Base-by-base conservation (phyloP, 495 filamentous ascomycete genomes). In the Penicillium waksmanii region DNA sequence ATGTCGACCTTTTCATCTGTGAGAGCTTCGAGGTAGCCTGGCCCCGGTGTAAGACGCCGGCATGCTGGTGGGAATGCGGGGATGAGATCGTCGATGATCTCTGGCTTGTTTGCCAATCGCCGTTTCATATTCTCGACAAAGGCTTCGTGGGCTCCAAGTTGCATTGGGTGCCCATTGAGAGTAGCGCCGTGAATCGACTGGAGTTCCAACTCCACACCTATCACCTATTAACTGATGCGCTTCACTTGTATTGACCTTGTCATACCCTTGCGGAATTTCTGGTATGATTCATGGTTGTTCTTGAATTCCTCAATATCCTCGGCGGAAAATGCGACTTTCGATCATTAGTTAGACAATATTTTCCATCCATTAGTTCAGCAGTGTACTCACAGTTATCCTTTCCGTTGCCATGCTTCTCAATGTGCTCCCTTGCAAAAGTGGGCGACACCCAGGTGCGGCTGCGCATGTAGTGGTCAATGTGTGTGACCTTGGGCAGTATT, bases 401-500 rank as follows among this genome's bases (percentile, higher is more conserved):
- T 2, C 66, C 66, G 5, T 63, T 34, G 2, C 58, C 69, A 17
- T 67, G 67, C 40, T 73, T 66, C 12, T 77, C 68, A 10, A 77
- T 56, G 10, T 73, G 52, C 1, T 67, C 66, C 43, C 69, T 57
- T 13, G 73, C 75, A 62, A 77, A 74, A 3, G 72, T 66, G 0
- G 80, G 76, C 8, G 76, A 51, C 1, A 84, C 58, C 81, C 82
- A 84, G 2, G 76, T 77, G 12, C 62, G 65, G 33, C 62, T 72
- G 11, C 74, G 68, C 13, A 80, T 68, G 53, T 79, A 82, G 33
- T 74, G 79, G 34, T 77, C 75, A 15, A 81, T 71, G 18, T 80
- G 75, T 11, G 72, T 64, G 13, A 84, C 82, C 8, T 75, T 61
- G 12, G 82, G 82, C 54, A 87, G 77, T 21, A 89, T 78, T 7